These are phyloP conservation scores for Trematosphaeria pertusa DNA, from an alignment of 2,329 filamentous ascomycete species.

Conservation along the genomic window DNA sequence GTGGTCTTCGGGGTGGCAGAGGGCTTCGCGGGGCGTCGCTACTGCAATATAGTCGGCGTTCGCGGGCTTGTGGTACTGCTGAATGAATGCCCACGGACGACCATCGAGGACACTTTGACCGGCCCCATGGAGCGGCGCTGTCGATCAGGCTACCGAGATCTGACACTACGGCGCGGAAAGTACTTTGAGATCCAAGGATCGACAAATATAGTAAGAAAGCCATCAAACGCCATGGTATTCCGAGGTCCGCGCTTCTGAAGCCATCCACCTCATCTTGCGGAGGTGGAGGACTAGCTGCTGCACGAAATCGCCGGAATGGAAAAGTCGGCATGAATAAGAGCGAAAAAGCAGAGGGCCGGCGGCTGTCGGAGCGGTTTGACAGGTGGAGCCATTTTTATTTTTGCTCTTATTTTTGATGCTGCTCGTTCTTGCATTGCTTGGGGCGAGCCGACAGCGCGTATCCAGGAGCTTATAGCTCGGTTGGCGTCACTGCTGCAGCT, in stretches of 20 bases:
- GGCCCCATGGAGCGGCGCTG: not conserved
- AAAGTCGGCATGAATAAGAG: not conserved
- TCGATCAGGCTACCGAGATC: slow-evolving; percentile 15
- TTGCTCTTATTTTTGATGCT: slow-evolving; percentile 2
- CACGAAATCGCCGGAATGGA: slow-evolving; percentile 2
- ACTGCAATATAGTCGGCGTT: slow-evolving; percentile 4
- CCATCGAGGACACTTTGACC: slow-evolving; percentile 1
- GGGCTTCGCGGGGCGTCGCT: too few relatives aligned
- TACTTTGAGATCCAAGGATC: slow-evolving; percentile 10
- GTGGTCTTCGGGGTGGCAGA: too few relatives aligned
- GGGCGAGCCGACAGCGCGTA: slow-evolving; percentile 1
- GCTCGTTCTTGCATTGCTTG: not conserved
- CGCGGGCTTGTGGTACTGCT: not conserved
- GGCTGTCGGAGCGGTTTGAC: slow-evolving; percentile 6
- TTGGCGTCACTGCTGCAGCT: slow-evolving; percentile 21
- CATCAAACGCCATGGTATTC: slow-evolving; percentile 1
- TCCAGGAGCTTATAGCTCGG: slow-evolving; percentile 13
- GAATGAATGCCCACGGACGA: not conserved
- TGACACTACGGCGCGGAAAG: slow-evolving; percentile 5
- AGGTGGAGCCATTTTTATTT: slow-evolving; percentile 4
- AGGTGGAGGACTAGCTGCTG: slow-evolving; percentile 4
- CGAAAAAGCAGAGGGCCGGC: slow-evolving; percentile 11
- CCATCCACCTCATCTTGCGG: slow-evolving; percentile 15
- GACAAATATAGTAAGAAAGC: slow-evolving; percentile 3
- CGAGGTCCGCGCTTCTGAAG: not conserved